These are phyloP conservation scores for Silene conica DNA, from an alignment of 148 eudicot genomes.

Conservation along the genomic window DNA sequence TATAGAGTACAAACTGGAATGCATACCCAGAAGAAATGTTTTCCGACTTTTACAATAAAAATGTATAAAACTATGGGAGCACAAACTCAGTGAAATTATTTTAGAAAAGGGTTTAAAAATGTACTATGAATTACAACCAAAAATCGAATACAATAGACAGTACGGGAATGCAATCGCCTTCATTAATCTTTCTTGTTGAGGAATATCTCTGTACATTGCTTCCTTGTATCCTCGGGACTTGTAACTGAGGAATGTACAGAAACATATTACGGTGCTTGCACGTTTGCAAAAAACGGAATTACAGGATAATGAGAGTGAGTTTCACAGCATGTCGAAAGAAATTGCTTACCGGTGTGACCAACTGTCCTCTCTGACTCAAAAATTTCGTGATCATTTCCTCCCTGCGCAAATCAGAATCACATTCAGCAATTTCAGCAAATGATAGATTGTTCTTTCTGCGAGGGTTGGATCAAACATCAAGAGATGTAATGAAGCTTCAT, in stretches of 20 bases:
- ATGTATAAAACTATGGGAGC: not conserved
- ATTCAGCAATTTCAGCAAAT: not conserved
- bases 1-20: not conserved
- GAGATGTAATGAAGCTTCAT: not conserved
- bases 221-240: slow-evolving; percentile 77
- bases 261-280: not conserved
- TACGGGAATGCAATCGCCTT: not conserved
- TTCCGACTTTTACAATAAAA: not conserved
- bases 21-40: not conserved
- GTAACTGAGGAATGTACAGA: slow-evolving; percentile 45
- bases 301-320: not conserved
- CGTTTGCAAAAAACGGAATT: not conserved
- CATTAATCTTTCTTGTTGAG: slow-evolving; percentile 40
- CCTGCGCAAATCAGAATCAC: slow-evolving; percentile 36
- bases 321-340: slow-evolving; percentile 1
- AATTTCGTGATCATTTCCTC: slow-evolving; percentile 91
- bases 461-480: not conserved
- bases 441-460: too few species aligned
- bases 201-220: slow-evolving; percentile 74
- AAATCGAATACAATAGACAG: not conserved
- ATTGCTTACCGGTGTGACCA: slow-evolving; percentile 81
- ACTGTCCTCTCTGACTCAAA: slow-evolving; percentile 70
- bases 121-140: slow-evolving; percentile 10
- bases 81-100: not conserved
- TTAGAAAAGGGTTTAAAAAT: not conserved